A percentile compares a stretch with the other conserved stretches of the same genome.
Evolutionary conservation across 2,329 filamentous ascomycete species (phyloP).

Genomic region (Fusarium sp.): DNA sequence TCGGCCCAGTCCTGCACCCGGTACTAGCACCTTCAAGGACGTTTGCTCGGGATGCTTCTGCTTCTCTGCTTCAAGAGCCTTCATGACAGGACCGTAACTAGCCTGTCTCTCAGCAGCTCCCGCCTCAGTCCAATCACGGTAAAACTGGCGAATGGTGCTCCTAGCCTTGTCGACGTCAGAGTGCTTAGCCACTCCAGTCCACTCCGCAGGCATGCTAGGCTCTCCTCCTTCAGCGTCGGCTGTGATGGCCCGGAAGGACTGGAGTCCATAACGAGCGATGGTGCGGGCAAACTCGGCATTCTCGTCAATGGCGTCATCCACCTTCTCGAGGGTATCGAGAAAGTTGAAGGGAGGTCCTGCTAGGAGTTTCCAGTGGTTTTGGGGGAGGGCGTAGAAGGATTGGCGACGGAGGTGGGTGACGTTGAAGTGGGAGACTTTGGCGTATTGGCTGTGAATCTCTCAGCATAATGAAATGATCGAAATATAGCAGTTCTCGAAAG

Average conservation of each 20-base stretch:
- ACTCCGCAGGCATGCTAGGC: conserved; percentile 67
- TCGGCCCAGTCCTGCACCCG: conserved; percentile 89
- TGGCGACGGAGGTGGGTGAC: conserved; percentile 91
- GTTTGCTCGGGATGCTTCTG: conserved; percentile 46
- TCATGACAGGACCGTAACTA: conserved; percentile 81
- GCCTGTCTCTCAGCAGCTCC: conserved; percentile 80
- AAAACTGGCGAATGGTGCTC: conserved; percentile 93
- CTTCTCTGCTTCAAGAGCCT: conserved; percentile 68
- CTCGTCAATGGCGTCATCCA: conserved; percentile 88
- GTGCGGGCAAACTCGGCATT: conserved; percentile 87
- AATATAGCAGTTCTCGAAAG: background rate
- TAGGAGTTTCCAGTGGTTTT: conserved; percentile 85
- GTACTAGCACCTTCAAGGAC: conserved; percentile 79
- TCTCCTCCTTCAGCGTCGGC: conserved; percentile 53
- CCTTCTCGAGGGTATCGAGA: conserved; percentile 79
- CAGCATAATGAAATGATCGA: conserved; percentile 11
- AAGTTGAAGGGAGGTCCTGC: conserved; percentile 85
- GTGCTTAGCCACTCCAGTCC: conserved; percentile 77
- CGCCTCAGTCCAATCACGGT: conserved; percentile 91
- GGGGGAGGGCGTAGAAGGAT: conserved; percentile 91
- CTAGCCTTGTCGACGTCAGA: conserved; percentile 90
- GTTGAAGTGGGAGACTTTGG: conserved; percentile 86
- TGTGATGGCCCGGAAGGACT: conserved; percentile 71
- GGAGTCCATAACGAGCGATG: conserved; percentile 78
- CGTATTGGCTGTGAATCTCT: conserved; percentile 76